Evolutionary conservation across 306 rosid species (phyloP), one percentile per base, ranked within the genome.

Genomic region (Leucaena leucocephala): DNA sequence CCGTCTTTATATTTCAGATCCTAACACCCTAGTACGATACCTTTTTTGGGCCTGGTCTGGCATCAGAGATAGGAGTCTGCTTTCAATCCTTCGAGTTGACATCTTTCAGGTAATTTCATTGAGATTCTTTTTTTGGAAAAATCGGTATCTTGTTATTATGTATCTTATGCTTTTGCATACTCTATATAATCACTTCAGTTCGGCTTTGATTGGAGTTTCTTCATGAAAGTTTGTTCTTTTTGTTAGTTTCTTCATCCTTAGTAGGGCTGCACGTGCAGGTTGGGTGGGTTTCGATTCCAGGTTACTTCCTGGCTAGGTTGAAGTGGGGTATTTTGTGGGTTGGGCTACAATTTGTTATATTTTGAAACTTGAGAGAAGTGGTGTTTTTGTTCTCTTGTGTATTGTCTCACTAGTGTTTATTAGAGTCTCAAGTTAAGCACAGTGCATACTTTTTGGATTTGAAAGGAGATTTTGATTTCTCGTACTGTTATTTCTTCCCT

Each of bases 1-100:
- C 78, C 34, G 6, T 74, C 68, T 45, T 43, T 27, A 77, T 6
- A 16, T 76, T 72, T 48, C 69, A 36, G 48, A 63, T 78, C 83
- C 45, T 52, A 14, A 15, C 10, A 16, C 73, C 21, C 54, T 73
- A 59, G 45, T 63, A 4, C 54, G 54, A 4, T 65, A 66, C 55
- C 79, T 48, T 80, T 72, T 15, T 38, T 12, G 80, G 27, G 21
- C 71, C 39, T 58, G 17, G 75, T 33, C 40, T 45, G 80, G 77
- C 65, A 52, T 45, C 65, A 68, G 45, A 64, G 78, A 65, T 69
- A 78, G 82, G 86, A 75, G 82, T 87, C 68, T 62, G 81, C 58
- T 72, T 63, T 38, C 72, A 40, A 8, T 22, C 52, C 62, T 79
- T 62, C 57, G 71, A 71, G 85, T 54, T 72, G 39, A 72, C 34